A percentile compares a stretch with the other conserved stretches of the same genome.
Evolutionary conservation across 805 yeast species (phyloP).

Genomic region (Candida golubevii): DNA sequence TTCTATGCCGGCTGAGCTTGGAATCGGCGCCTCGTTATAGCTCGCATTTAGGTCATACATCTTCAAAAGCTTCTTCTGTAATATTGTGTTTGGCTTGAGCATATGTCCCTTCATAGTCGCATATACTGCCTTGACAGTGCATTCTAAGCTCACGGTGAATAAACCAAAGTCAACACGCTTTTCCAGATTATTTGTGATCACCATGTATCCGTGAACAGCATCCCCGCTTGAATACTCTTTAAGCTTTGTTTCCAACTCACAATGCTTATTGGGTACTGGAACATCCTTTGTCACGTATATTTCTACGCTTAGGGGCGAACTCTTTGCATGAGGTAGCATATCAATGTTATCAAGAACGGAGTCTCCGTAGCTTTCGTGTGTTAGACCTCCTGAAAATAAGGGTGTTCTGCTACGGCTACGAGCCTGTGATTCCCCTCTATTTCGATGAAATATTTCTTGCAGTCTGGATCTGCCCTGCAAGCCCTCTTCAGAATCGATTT

Average conservation of each 20-base stretch:
- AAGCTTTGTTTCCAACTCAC: constrained; percentile 42
- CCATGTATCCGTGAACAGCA: constrained; percentile 41
- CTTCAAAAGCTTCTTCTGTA: constrained; percentile 49
- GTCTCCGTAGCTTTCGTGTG: constrained; percentile 32
- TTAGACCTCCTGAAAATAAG: constrained; percentile 2
- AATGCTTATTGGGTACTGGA: constrained; percentile 39
- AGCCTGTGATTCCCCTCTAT: neutral
- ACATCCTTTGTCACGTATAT: constrained; percentile 51
- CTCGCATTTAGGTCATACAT: constrained; percentile 62
- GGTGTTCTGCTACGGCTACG: constrained; percentile 3
- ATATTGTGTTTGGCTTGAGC: constrained; percentile 24
- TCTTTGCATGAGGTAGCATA: constrained; percentile 38
- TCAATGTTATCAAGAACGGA: constrained; percentile 51
- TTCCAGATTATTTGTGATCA: constrained; percentile 44
- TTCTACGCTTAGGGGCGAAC: constrained; percentile 45
- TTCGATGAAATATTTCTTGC: neutral
- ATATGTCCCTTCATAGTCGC: constrained; percentile 22
- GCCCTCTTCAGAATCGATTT: constrained; percentile 15
- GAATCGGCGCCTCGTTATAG: constrained; percentile 44
- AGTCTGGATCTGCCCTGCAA: constrained; percentile 9
- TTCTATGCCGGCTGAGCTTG: constrained; percentile 48
- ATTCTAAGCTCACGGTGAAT: constrained; percentile 31
- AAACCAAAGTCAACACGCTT: constrained; percentile 42
- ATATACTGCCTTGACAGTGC: constrained; percentile 28
- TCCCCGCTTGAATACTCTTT: constrained; percentile 42